These are phyloP conservation scores for Cardiospermum halicacabum DNA, from an alignment of 345 rosid species.

Conservation along the genomic window DNA sequence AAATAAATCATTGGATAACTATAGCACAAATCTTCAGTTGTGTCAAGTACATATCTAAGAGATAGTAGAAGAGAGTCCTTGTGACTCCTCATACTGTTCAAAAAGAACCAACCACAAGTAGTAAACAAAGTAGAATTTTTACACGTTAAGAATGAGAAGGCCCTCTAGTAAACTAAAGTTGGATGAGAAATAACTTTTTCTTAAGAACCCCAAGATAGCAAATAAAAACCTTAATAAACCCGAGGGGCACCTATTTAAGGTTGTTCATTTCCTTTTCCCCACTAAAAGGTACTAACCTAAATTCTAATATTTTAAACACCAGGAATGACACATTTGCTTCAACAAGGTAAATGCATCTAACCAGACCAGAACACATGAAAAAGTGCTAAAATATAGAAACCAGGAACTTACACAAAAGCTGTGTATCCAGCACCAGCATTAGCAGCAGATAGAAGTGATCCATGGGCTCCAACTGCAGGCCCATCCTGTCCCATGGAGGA, in stretches of 20 bases:
- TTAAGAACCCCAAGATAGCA: neutral
- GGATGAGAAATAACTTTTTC: neutral
- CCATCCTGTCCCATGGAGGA: constrained; percentile 60
- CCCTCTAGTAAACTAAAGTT: neutral
- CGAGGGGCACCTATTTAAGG: neutral
- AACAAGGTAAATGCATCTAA: neutral
- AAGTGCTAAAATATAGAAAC: neutral
- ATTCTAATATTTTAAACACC: neutral
- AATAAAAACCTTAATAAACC: neutral
- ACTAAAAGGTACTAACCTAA: neutral
- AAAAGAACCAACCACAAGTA: neutral
- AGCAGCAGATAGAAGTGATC: constrained; percentile 53
- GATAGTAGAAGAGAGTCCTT: neutral
- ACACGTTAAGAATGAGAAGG: neutral
- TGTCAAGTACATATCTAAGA: neutral
- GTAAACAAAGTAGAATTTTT: neutral
- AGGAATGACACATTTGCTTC: neutral
- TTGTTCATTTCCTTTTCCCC: neutral
- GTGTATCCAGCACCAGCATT: constrained; percentile 86
- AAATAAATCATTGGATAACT: neutral
- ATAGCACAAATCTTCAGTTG: neutral
- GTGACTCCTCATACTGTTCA: neutral
- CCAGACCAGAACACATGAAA: neutral
- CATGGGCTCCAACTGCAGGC: constrained; percentile 52
- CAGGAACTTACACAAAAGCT: constrained; percentile 70